phyloP scores from a whole-genome alignment of 805 yeast species.

The Yamadazyma endophytica region DNA sequence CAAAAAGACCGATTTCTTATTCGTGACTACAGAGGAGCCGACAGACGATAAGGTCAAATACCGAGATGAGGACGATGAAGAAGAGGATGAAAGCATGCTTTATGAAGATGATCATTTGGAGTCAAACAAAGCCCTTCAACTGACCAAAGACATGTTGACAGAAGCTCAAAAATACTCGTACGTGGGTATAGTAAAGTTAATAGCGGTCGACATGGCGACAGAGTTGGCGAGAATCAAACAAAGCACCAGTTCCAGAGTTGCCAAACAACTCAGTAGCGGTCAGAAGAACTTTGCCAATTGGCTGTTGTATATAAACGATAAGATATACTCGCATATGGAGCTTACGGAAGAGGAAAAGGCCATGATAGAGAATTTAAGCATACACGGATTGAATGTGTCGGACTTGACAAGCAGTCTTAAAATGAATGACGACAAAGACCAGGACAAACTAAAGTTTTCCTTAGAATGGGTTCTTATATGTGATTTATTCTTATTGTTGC shows the following conservation, averaged over 20 bases:
- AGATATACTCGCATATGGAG: constrained; percentile 79
- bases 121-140: constrained; percentile 63
- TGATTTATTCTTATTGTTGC: constrained; percentile 74
- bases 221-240: constrained; percentile 59
- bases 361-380: constrained; percentile 83
- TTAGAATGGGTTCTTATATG: constrained; percentile 92
- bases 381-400: constrained; percentile 72
- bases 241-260: constrained; percentile 49
- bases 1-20: constrained; percentile 50
- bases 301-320: constrained; percentile 68
- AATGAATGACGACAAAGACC: constrained; percentile 2
- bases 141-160: constrained; percentile 75
- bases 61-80: constrained; percentile 20
- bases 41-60: constrained; percentile 17
- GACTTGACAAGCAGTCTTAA: constrained; percentile 65
- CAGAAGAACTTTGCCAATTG: constrained; percentile 82
- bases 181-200: constrained; percentile 75
- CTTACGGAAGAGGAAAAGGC: constrained; percentile 67
- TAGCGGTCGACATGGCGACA: constrained; percentile 76
- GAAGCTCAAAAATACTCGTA: constrained; percentile 91
- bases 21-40: constrained; percentile 17
- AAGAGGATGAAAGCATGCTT: constrained; percentile 10
- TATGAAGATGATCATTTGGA: constrained; percentile 40
- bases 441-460: no score
- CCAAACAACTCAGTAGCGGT: constrained; percentile 57